Base-by-base conservation (phyloP, 1,284 basidiomycete genomes). In the Gomphus bonarii region DNA sequence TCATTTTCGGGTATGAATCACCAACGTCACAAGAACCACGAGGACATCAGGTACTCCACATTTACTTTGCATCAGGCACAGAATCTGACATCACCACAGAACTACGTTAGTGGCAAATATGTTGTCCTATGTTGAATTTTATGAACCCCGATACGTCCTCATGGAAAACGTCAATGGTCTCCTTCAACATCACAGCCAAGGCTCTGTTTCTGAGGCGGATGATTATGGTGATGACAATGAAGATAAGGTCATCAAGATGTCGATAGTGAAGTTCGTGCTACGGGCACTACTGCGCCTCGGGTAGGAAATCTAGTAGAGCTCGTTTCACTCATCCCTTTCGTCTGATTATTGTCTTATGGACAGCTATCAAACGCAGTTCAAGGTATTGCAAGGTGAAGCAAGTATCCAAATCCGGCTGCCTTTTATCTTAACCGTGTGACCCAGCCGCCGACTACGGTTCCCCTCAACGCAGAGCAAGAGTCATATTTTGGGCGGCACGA, bases 101-200 rank as follows among this genome's bases (percentile, higher is more conserved):
- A 80, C 78, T 30, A 81, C 82, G 2, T 69, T 86, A 46, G 73
- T 81, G 1, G 79, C 77, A 64, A 85, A 83, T 58, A 85, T 85
- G 79, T 69, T 88, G 4, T 81, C 81, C n/a, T 86, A 77, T 63
- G 80, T 84, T n/a, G 85, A 88, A 62, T 75, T 78, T 58, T 86
- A 85, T 61, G 68, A 73, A 36, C 82, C 85, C 0, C 68, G 68
- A 35, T 86, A 81, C 61, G 77, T 88, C 60, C 72, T 87, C 8
- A 70, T 88, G 28, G 85, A 88, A 66, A 88, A 88, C 66, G 85
- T 88, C 3, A 63, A 66, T 22, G 85, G 85, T 0, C 67, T 88
- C 20, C 62, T 85, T 0, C 65, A 67, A 44, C 74, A 76, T 61
- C 72, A 58, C 35, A 58, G 38, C 50, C 28, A 31, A 10, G 8